Conservation (phyloP, 768 basidiomycete genomes). For the Leucosporidium creatinivorum region DNA sequence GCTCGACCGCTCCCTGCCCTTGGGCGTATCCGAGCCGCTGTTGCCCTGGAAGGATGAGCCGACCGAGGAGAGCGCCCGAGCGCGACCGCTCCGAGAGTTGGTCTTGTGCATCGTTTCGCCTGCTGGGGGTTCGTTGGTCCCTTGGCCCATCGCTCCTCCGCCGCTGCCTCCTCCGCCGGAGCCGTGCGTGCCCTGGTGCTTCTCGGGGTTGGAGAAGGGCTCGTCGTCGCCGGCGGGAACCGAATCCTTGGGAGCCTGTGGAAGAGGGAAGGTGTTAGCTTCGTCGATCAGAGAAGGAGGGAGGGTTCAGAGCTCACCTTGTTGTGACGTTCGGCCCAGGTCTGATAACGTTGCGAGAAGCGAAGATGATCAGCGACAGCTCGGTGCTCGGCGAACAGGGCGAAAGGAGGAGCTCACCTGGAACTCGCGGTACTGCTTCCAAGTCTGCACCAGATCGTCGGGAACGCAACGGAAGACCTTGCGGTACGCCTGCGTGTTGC, state of each 20-base stretch:
- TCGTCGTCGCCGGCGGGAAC: slow-evolving; percentile 39
- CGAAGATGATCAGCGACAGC: background rate
- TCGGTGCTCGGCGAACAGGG: rapidly evolving
- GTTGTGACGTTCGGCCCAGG: slow-evolving; percentile 58
- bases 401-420: slow-evolving; percentile 8
- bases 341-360: slow-evolving; percentile 38
- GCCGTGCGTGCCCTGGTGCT: slow-evolving; percentile 41
- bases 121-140: slow-evolving; percentile 7
- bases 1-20: background rate
- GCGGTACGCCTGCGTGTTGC: slow-evolving; percentile 92
- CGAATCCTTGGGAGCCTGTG: slow-evolving; percentile 37
- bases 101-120: slow-evolving; percentile 22
- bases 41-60: no score
- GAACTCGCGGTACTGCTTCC: slow-evolving; percentile 67
- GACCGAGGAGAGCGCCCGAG: background rate
- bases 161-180: slow-evolving; percentile 44
- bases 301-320: slow-evolving; percentile 10
- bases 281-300: background rate
- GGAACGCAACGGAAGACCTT: slow-evolving; percentile 91
- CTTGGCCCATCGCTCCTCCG: slow-evolving; percentile 42
- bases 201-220: slow-evolving; percentile 39
- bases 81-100: slow-evolving; percentile 16
- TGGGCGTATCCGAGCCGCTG: background rate
- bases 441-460: slow-evolving; percentile 84
- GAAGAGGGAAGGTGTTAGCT: background rate